Evolutionary conservation across 352 stramenopile genomes (phyloP).

Genomic region (Phytophthora pluvialis): DNA sequence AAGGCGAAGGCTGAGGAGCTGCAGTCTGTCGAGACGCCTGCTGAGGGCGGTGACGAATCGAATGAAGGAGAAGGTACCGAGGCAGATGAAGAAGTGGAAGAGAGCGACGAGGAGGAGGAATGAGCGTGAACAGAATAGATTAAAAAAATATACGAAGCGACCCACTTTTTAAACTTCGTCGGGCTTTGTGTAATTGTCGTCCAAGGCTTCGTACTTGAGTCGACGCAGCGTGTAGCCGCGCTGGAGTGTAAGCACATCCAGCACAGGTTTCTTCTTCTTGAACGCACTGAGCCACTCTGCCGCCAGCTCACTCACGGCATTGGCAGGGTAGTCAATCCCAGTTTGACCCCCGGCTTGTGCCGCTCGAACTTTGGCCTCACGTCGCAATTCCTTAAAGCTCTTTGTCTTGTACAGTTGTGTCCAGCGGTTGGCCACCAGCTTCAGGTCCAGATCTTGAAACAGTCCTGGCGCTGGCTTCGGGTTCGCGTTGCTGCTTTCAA

Average conservation of each 20-base stretch:
- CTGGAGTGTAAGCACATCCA: constrained; percentile 56
- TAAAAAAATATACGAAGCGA: constrained; percentile 30
- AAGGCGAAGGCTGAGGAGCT: constrained; percentile 30
- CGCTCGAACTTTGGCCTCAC: constrained; percentile 33
- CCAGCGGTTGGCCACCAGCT: constrained; percentile 59
- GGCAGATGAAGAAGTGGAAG: constrained; percentile 4
- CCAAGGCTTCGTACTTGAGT: constrained; percentile 40
- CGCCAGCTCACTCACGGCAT: constrained; percentile 32
- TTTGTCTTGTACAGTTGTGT: constrained; percentile 55
- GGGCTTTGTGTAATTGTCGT: constrained; percentile 12
- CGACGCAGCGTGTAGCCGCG: constrained; percentile 47
- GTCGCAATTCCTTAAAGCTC: constrained; percentile 48
- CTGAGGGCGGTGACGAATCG: constrained; percentile 9
- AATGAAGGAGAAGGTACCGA: constrained; percentile 20
- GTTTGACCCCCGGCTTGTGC: neutral
- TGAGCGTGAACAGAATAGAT: constrained; percentile 26
- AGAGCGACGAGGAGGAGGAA: constrained; percentile 26
- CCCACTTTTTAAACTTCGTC: constrained; percentile 13
- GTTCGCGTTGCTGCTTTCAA: constrained; percentile 1
- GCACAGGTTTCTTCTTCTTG: constrained; percentile 43
- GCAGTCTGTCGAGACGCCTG: neutral
- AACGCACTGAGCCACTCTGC: constrained; percentile 50
- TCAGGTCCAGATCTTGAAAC: constrained; percentile 40
- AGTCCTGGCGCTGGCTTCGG: constrained; percentile 10
- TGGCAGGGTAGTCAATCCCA: neutral